Evolutionary conservation across 345 rosid species (phyloP), one percentile per base, ranked within the genome.

Genomic region (Melastoma malabathricum): DNA sequence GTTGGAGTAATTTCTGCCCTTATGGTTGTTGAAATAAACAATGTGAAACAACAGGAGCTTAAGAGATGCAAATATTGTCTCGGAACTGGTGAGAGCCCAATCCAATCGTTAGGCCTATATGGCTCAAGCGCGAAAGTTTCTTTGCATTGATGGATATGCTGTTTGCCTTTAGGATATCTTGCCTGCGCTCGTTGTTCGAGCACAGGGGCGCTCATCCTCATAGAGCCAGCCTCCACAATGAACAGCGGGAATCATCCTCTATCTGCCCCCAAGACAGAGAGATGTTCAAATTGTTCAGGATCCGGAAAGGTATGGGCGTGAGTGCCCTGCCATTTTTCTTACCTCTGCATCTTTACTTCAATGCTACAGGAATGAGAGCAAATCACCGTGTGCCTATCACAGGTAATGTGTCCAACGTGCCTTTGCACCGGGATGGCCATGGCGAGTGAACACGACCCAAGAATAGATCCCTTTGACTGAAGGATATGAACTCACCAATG

Each of bases 331-430:
- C 9, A 10, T 29, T 29, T 29, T 29, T 29, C 38, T 29, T 29
- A 5, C 8, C 38, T 29, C 38, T 29, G 2, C 38, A 29, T 10
- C 9, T 29, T 10, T 45, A 44, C 17, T 34, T 14, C 23, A 18
- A 34, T 55, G n/a, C n/a, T n/a, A n/a, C n/a, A n/a, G n/a, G n/a
- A n/a, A 29, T 14, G 14, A 17, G 8, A 16, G 54, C 17, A 31
- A 16, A 29, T 29, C 8, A 1, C 38, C 9, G 38, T 29, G 13
- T 48, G 12, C 46, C 34, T 38, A 1, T 51, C 54, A 55, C 72
- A 89, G 97, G 98, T 90, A 29, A 90, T 90, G 98, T 90, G 96
- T 41, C 98, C 98, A 9, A 86, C 96, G 44, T 90, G 98, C 71
- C 92, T 90, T 19, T 90, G 98, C 72, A 90, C 98, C 45, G 98